These are phyloP conservation scores for Chamaecyparis obtusa DNA, from an alignment of 75 land plant species.

Conservation along the genomic window DNA sequence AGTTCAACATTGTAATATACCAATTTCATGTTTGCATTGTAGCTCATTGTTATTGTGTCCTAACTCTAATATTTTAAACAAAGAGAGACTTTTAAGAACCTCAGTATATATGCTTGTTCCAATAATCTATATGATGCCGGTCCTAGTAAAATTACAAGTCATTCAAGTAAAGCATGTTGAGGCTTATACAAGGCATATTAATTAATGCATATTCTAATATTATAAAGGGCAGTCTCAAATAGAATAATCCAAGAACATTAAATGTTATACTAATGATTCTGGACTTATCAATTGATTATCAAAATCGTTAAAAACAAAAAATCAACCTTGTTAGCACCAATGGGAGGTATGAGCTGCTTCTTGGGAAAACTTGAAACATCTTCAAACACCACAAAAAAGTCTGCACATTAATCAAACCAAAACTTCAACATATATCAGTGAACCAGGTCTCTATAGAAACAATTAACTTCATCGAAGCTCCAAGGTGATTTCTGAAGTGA, in stretches of 20 bases:
- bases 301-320: background rate
- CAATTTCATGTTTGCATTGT: background rate
- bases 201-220: background rate
- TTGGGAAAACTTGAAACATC: too few relatives aligned
- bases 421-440: too few relatives aligned
- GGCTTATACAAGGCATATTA: background rate
- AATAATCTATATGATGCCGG: background rate
- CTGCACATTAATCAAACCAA: too few relatives aligned
- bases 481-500: too few relatives aligned
- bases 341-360: too few relatives aligned
- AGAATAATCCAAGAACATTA: background rate
- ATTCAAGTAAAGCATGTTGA: background rate
- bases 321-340: too few relatives aligned
- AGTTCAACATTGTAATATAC: background rate
- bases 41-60: background rate
- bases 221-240: background rate
- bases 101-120: background rate
- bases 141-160: background rate
- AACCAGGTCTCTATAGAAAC: too few relatives aligned
- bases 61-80: background rate
- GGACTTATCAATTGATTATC: background rate
- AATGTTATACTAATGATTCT: background rate
- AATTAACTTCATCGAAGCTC: too few relatives aligned
- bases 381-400: too few relatives aligned
- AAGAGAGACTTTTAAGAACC: background rate